Percentiles rank a stretch among this genome's conserved stretches.
Evolutionary conservation across 768 basidiomycete genomes (phyloP).

Genomic region (Suillus bovinus): DNA sequence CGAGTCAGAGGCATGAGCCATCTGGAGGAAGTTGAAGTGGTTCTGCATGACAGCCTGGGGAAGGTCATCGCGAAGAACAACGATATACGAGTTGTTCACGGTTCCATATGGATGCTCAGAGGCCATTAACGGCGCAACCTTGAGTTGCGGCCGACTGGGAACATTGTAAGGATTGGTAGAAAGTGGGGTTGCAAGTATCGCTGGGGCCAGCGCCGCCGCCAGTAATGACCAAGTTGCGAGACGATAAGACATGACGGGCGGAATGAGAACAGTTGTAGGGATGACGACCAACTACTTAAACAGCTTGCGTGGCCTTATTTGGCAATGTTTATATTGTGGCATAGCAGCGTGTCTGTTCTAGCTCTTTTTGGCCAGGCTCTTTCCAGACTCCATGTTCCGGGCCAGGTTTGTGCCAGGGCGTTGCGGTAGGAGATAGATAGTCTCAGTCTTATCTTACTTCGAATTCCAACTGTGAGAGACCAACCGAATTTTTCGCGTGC

Average conservation of each 20-base stretch:
- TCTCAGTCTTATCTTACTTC: neutral
- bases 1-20: slow-evolving; percentile 55
- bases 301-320: slow-evolving; percentile 18
- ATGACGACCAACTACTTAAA: slow-evolving; percentile 26
- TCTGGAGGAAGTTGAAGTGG: slow-evolving; percentile 78
- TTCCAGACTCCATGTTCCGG: too few relatives aligned
- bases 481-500: neutral
- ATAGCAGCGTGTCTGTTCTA: neutral
- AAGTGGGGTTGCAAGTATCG: slow-evolving; percentile 41
- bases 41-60: slow-evolving; percentile 59
- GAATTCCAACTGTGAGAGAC: neutral
- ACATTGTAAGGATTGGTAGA: slow-evolving; percentile 41
- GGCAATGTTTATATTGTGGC: slow-evolving; percentile 33
- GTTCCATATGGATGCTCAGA: slow-evolving; percentile 66
- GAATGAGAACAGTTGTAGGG: slow-evolving; percentile 14
- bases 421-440: too few relatives aligned
- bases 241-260: slow-evolving; percentile 34
- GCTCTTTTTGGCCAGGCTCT: slow-evolving; percentile 6
- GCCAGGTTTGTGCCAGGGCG: too few relatives aligned
- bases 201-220: slow-evolving; percentile 39
- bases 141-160: slow-evolving; percentile 44
- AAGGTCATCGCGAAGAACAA: slow-evolving; percentile 78
- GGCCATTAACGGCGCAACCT: slow-evolving; percentile 61
- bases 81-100: slow-evolving; percentile 92
- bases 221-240: slow-evolving; percentile 36